These are phyloP conservation scores for grape (Vitis vinifera) DNA, from an alignment of 164 flowering plant genomes.

Conservation along the genomic window DNA sequence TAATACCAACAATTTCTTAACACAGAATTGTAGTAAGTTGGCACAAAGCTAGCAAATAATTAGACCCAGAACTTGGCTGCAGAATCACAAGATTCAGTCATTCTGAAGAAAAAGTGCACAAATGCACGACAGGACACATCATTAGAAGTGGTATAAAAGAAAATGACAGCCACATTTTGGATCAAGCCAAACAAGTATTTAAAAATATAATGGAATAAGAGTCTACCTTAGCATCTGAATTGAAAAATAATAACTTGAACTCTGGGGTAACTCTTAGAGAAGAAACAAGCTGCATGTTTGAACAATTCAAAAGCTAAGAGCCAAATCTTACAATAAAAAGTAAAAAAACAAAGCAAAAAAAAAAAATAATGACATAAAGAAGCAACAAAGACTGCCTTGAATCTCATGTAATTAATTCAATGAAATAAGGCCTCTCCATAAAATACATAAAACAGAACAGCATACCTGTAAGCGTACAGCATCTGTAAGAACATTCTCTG, in stretches of 20 bases:
- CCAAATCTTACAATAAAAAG: background rate
- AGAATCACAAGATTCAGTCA: background rate
- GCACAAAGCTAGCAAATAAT: background rate
- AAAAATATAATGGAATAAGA: background rate
- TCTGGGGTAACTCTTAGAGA: conserved; percentile 68
- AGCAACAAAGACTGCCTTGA: background rate
- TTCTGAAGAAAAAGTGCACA: too few relatives aligned
- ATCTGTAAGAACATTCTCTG: conserved; percentile 57
- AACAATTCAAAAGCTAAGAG: conserved; percentile 20
- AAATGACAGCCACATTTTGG: background rate
- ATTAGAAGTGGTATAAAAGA: background rate
- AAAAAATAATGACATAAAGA: background rate
- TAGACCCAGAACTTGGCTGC: background rate
- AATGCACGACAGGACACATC: too few relatives aligned
- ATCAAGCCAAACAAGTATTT: background rate
- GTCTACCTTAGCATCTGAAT: conserved; percentile 69
- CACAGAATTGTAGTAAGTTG: background rate
- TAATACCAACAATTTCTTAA: too few relatives aligned
- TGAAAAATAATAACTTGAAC: conserved; percentile 55
- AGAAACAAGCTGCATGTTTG: conserved; percentile 73
- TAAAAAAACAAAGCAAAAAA: background rate
- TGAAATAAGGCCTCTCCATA: background rate
- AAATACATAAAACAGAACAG: background rate
- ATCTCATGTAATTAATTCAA: background rate
- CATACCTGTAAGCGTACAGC: conserved; percentile 72